Conservation (phyloP, 352 stramenopile genomes). For the Elongisporangium undulatum region DNA sequence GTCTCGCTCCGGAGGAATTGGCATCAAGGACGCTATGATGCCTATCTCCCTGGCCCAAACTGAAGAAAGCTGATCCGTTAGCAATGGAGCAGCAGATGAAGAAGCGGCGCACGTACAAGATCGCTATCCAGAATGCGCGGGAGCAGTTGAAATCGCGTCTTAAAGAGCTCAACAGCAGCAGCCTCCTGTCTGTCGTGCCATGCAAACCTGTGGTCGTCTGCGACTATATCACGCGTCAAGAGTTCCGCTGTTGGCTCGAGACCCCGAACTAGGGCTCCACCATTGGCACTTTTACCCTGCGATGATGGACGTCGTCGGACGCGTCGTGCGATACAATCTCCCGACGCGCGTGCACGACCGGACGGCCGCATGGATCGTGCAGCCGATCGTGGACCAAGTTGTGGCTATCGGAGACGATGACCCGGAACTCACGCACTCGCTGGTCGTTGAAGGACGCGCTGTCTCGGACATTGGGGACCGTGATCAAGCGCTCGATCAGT, state of each 20-base stretch:
- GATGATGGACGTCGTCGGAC: neutral
- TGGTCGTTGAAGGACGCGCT: neutral
- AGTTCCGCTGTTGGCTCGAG: neutral
- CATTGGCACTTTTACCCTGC: neutral
- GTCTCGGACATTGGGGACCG: neutral
- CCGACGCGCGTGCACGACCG: neutral
- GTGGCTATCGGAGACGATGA: neutral
- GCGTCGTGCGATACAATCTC: neutral
- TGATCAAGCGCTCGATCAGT: neutral
- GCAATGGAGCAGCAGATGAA: neutral
- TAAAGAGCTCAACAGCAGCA: neutral
- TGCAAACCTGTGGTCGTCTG: neutral
- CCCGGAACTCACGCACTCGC: neutral
- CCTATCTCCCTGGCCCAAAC: neutral
- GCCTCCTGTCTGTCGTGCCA: neutral
- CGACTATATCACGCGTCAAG: neutral
- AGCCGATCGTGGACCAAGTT: neutral
- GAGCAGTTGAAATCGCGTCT: neutral
- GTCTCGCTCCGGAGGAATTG: too few species aligned
- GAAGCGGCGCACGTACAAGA: neutral
- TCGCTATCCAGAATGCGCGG: neutral
- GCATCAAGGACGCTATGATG: neutral
- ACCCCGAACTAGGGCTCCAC: neutral
- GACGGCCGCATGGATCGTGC: neutral
- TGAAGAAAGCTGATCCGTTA: neutral